Evolutionary conservation across 257 asterid species (phyloP).

Genomic region (Solanum commersonii): DNA sequence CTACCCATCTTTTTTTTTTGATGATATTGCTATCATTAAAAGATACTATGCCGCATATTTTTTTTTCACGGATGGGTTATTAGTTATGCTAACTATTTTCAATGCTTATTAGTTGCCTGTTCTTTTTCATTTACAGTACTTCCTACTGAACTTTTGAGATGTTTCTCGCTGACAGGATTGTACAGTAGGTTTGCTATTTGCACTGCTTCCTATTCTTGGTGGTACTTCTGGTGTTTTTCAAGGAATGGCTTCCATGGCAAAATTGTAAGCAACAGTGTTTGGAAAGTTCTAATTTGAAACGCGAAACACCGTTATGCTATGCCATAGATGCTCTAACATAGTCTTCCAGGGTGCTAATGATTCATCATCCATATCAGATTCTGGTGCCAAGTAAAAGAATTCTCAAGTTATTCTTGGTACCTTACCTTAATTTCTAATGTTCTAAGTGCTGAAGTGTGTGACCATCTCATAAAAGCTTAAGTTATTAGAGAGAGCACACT

Average conservation of each 20-base stretch:
- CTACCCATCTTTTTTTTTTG: not conserved
- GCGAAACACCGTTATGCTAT: not conserved
- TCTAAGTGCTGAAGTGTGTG: not conserved
- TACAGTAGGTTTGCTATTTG: constrained; percentile 75
- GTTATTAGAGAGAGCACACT: not conserved
- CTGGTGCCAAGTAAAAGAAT: not conserved
- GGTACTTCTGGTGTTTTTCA: constrained; percentile 77
- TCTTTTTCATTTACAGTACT: not conserved
- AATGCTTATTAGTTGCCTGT: not conserved
- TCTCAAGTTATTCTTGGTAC: not conserved
- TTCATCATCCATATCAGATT: not conserved
- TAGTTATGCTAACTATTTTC: not conserved
- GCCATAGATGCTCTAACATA: not conserved
- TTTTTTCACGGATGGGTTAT: not conserved
- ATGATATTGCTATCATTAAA: not conserved
- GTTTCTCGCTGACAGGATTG: constrained; percentile 57
- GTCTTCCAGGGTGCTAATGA: not conserved
- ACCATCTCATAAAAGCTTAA: not conserved
- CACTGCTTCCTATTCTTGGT: constrained; percentile 83
- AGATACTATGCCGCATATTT: not conserved
- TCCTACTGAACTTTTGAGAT: constrained; percentile 16
- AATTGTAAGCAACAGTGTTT: constrained; percentile 36
- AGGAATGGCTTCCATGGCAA: constrained; percentile 64
- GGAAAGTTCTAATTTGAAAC: not conserved
- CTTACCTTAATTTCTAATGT: not conserved